Evolutionary conservation across 768 basidiomycete genomes (phyloP).

Genomic region (Phylloporus scabripes): DNA sequence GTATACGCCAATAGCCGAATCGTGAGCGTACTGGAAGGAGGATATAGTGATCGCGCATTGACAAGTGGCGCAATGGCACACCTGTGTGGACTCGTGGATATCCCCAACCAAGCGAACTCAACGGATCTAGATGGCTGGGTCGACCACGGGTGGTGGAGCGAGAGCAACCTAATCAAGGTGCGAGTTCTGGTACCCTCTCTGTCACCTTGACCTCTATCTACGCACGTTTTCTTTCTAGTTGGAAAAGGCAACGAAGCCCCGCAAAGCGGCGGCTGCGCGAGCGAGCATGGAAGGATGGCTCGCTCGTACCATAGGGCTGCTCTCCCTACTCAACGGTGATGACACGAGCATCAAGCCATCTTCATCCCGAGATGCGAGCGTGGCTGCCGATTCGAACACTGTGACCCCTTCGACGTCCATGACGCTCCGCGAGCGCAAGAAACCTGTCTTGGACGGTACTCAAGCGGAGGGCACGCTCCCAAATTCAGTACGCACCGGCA

Average conservation of each 20-base stretch:
- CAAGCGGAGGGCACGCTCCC: background rate
- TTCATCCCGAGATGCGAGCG: background rate
- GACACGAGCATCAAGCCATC: constrained; percentile 4
- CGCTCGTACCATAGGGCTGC: constrained; percentile 39
- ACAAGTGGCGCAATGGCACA: constrained; percentile 81
- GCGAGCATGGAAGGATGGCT: constrained; percentile 49
- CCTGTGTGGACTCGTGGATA: constrained; percentile 55
- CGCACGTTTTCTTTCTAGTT: constrained; percentile 36
- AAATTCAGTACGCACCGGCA: background rate
- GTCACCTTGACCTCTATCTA: background rate
- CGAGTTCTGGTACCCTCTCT: background rate
- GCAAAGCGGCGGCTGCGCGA: constrained; percentile 37
- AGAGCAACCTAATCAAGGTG: constrained; percentile 57
- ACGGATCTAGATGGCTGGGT: constrained; percentile 18
- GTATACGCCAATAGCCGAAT: constrained; percentile 61
- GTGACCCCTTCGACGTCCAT: constrained; percentile 35
- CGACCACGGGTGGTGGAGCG: constrained; percentile 59
- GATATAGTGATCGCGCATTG: constrained; percentile 88
- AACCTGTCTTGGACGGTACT: constrained; percentile 1
- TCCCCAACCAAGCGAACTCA: background rate
- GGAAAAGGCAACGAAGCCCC: constrained; percentile 60
- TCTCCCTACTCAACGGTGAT: constrained; percentile 5
- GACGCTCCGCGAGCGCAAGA: constrained; percentile 48
- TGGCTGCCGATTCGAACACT: background rate
- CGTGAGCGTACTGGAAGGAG: constrained; percentile 91